phyloP scores from a whole-genome alignment of 108 stramenopile species.

The Nannochloropsis gaditana region DNA sequence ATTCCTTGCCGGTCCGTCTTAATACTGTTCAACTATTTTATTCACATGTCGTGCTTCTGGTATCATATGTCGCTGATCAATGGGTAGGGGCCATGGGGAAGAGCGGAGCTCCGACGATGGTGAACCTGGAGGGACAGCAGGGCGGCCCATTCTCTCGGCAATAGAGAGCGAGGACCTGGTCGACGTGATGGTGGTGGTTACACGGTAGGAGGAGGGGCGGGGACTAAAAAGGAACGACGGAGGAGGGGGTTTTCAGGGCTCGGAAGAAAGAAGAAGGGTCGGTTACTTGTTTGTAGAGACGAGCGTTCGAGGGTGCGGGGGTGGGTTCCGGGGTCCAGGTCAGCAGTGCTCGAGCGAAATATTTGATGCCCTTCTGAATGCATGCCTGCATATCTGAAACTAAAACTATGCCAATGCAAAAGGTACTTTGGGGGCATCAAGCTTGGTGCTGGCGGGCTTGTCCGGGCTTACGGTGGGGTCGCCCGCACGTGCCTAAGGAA shows the following conservation, averaged over 20 bases:
- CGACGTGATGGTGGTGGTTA: conserved; percentile 50
- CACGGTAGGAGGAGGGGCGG: conserved; percentile 14
- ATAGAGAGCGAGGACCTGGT: conserved; percentile 50
- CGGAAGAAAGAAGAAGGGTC: background rate
- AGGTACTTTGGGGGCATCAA: conserved; percentile 53
- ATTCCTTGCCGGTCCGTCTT: no score
- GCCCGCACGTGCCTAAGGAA: conserved; percentile 46
- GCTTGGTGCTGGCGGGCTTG: conserved; percentile 52
- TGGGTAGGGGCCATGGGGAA: conserved; percentile 15
- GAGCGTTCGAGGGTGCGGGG: no score
- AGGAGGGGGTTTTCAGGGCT: background rate
- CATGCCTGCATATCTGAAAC: no score
- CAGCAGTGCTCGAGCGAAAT: no score
- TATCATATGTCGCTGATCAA: background rate
- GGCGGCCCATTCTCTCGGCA: conserved; percentile 51
- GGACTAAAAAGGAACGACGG: background rate
- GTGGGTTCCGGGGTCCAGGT: no score
- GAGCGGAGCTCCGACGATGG: conserved; percentile 52
- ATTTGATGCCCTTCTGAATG: no score
- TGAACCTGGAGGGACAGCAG: conserved; percentile 55
- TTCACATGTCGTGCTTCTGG: no score
- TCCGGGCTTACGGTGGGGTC: conserved; percentile 48
- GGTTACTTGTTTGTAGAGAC: background rate
- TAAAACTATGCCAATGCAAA: background rate
- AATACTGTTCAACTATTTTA: no score